Evolutionary conservation across 805 yeast genomes (phyloP).

Genomic region (Wickerhamiella azymoides): DNA sequence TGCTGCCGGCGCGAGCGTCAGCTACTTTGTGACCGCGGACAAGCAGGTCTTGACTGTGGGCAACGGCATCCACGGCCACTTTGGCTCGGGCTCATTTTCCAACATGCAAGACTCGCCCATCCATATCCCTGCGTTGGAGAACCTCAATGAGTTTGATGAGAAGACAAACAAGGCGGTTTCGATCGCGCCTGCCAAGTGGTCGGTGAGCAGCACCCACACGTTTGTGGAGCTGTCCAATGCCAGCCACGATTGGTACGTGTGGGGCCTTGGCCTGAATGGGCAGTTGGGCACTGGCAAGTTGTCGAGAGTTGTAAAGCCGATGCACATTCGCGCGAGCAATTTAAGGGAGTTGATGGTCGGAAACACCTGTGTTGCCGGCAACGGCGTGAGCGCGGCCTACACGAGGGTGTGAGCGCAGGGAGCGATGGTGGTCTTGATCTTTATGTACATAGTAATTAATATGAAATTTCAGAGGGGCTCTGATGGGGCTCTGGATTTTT

Average conservation of each 20-base stretch:
- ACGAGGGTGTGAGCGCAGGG: no score
- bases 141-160: conserved; percentile 45
- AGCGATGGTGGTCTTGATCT: not conserved
- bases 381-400: conserved; percentile 16
- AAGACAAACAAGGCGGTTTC: conserved; percentile 27
- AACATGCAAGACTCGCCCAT: conserved; percentile 63
- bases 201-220: conserved; percentile 52
- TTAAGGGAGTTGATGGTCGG: conserved; percentile 6
- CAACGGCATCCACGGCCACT: conserved; percentile 70
- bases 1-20: conserved; percentile 58
- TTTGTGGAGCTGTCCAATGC: conserved; percentile 45
- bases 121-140: conserved; percentile 35
- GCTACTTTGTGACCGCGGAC: conserved; percentile 31
- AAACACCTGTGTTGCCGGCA: conserved; percentile 17
- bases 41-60: conserved; percentile 50
- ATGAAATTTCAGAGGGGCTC: no score
- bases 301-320: conserved; percentile 32
- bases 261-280: conserved; percentile 78
- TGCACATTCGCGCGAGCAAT: not conserved
- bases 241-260: conserved; percentile 33
- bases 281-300: conserved; percentile 77
- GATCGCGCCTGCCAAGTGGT: conserved; percentile 38
- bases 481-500: no score
- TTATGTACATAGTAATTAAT: no score
- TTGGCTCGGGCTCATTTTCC: conserved; percentile 63